Evolutionary conservation across 441 rosid species (phyloP).

Genomic region (Adansonia gregorii): DNA sequence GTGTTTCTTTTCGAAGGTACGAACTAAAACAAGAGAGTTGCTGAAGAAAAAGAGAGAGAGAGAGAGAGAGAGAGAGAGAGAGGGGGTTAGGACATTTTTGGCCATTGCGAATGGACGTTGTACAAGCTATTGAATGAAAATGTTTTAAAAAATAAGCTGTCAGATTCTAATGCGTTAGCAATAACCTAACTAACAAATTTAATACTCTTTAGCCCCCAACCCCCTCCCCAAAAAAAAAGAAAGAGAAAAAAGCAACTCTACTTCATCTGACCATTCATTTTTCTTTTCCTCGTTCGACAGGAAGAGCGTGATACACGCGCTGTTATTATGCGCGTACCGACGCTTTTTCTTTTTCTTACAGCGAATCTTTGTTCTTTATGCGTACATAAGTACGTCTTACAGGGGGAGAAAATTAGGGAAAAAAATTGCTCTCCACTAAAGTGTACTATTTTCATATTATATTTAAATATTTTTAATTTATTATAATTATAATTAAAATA

Average conservation of each 20-base stretch:
- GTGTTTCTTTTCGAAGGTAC: not conserved
- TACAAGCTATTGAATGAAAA: not conserved
- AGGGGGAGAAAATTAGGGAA: not conserved
- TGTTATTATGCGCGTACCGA: not conserved
- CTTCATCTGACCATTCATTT: not conserved
- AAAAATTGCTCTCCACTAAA: not conserved
- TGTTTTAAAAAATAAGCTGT: not conserved
- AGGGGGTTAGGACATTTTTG: not conserved
- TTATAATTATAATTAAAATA: no score
- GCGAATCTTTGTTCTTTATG: slow-evolving; percentile 35
- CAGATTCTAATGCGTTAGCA: not conserved
- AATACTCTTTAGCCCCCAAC: not conserved
- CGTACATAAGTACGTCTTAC: slow-evolving; percentile 23
- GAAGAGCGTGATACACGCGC: not conserved
- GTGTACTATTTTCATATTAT: no score
- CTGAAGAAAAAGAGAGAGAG: not conserved
- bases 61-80: no score
- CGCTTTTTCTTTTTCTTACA: not conserved
- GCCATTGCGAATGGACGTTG: not conserved
- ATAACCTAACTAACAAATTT: not conserved
- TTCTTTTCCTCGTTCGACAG: not conserved
- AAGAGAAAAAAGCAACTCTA: no score
- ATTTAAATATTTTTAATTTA: no score
- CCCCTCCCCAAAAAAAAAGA: not conserved
- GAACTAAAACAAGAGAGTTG: no score